Percentiles rank a stretch among this genome's conserved stretches.
These are phyloP conservation scores for Puccinia triticina DNA, from an alignment of 1,284 basidiomycete genomes.

Conservation along the genomic window DNA sequence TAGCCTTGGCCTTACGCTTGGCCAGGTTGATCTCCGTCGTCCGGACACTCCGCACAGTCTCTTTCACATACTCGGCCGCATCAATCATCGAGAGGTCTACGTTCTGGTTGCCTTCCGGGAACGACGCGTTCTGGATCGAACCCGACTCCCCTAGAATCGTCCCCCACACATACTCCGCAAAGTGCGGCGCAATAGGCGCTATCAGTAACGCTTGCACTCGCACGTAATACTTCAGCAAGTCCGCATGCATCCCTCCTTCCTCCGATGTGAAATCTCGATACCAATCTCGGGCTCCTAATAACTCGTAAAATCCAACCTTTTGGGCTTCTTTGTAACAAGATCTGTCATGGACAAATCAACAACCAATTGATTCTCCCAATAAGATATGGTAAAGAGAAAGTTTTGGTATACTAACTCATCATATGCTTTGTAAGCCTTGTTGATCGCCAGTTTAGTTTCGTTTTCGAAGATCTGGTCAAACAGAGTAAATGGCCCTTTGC, in stretches of 20 bases:
- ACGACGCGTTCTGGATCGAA: constrained; percentile 80
- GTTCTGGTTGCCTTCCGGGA: constrained; percentile 65
- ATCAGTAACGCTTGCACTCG: constrained; percentile 76
- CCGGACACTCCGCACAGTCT: constrained; percentile 82
- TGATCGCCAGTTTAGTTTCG: constrained; percentile 84
- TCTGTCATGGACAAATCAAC: constrained; percentile 62
- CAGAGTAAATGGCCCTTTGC: constrained; percentile 66
- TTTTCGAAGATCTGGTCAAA: constrained; percentile 84
- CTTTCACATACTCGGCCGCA: constrained; percentile 67
- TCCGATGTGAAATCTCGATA: constrained; percentile 85
- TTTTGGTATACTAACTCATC: constrained; percentile 69
- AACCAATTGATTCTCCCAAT: background rate
- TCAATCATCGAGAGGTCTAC: constrained; percentile 63
- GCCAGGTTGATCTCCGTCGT: constrained; percentile 79
- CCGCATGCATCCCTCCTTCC: constrained; percentile 80
- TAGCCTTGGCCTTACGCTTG: constrained; percentile 54
- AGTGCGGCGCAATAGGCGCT: constrained; percentile 90
- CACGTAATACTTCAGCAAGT: constrained; percentile 78
- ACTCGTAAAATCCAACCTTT: constrained; percentile 94
- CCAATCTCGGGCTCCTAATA: constrained; percentile 89
- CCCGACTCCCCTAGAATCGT: constrained; percentile 72
- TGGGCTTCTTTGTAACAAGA: constrained; percentile 94
- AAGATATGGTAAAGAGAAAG: constrained; percentile 14
- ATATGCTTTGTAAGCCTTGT: constrained; percentile 76
- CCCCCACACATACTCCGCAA: constrained; percentile 87